A percentile compares a stretch with the other conserved stretches of the same genome.
phyloP scores from a whole-genome alignment of 106 monocot species.

The Triglochin maritima region DNA sequence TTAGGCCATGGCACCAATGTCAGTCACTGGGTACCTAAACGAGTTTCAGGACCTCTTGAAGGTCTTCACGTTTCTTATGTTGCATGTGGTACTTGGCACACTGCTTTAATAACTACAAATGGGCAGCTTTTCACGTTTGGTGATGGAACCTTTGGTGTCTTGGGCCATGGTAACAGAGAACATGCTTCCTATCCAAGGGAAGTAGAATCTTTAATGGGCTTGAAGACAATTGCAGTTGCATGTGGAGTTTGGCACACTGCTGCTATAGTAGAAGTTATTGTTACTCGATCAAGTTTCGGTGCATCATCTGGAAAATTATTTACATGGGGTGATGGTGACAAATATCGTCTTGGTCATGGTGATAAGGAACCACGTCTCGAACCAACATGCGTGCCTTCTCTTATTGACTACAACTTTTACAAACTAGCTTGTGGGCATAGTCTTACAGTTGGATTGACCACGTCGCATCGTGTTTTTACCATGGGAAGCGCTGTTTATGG shows the following conservation, averaged over 20 bases:
- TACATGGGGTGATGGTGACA: slow-evolving; percentile 98
- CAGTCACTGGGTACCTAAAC: slow-evolving; percentile 92
- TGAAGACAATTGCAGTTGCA: slow-evolving; percentile 82
- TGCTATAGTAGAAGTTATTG: slow-evolving; percentile 83
- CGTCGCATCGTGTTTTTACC: slow-evolving; percentile 60
- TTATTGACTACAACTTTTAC: slow-evolving; percentile 88
- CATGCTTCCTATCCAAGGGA: slow-evolving; percentile 57
- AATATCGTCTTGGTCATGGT: slow-evolving; percentile 85
- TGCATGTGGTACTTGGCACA: slow-evolving; percentile 93
- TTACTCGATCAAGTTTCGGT: slow-evolving; percentile 57
- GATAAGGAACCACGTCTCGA: slow-evolving; percentile 68
- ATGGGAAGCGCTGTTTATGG: slow-evolving; percentile 92
- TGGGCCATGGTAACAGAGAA: slow-evolving; percentile 88
- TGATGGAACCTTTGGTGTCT: slow-evolving; percentile 84
- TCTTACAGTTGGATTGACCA: slow-evolving; percentile 81
- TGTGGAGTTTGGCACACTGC: slow-evolving; percentile 98
- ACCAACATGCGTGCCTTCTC: slow-evolving; percentile 85
- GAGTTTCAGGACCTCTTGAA: slow-evolving; percentile 72
- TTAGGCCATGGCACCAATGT: slow-evolving; percentile 77
- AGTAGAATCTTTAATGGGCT: slow-evolving; percentile 80
- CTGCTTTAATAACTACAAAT: slow-evolving; percentile 60
- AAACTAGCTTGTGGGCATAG: slow-evolving; percentile 88
- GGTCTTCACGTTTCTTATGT: slow-evolving; percentile 68
- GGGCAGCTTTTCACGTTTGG: slow-evolving; percentile 92
- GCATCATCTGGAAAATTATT: slow-evolving; percentile 84